A percentile compares a stretch with the other conserved stretches of the same genome.
phyloP scores from a whole-genome alignment of 1,284 basidiomycete species.

The Papiliotrema fonsecae region DNA sequence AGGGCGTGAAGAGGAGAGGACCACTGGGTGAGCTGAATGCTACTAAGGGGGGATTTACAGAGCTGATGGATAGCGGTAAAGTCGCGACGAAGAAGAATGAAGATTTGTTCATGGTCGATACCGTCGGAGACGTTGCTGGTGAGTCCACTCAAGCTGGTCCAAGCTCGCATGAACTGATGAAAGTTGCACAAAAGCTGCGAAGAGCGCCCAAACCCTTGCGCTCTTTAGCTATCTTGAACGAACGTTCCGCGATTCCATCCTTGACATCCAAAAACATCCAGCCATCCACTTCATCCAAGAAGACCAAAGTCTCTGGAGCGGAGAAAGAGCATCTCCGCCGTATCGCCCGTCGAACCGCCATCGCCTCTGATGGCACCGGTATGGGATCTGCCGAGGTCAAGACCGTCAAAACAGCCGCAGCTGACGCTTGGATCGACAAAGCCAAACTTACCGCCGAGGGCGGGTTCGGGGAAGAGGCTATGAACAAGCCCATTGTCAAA shows the following conservation, averaged over 20 bases:
- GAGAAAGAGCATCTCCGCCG: slow-evolving; percentile 71
- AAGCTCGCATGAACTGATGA: not conserved
- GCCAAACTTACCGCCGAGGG: slow-evolving; percentile 10
- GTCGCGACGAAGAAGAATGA: slow-evolving; percentile 53
- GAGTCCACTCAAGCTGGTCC: slow-evolving; percentile 20
- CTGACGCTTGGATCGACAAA: slow-evolving; percentile 61
- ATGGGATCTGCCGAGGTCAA: slow-evolving; percentile 24
- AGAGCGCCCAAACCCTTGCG: slow-evolving; percentile 56
- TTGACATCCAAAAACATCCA: slow-evolving; percentile 55
- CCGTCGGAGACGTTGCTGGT: slow-evolving; percentile 72
- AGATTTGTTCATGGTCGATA: slow-evolving; percentile 74
- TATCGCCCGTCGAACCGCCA: slow-evolving; percentile 65
- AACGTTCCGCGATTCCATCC: slow-evolving; percentile 80
- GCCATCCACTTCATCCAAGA: slow-evolving; percentile 45
- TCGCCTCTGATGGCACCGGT: slow-evolving; percentile 54
- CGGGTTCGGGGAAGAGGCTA: slow-evolving; percentile 37
- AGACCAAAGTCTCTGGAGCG: slow-evolving; percentile 50
- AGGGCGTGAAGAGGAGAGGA: slow-evolving; percentile 68
- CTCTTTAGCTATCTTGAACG: slow-evolving; percentile 72
- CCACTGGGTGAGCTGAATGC: slow-evolving; percentile 59
- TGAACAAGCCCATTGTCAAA: slow-evolving; percentile 30
- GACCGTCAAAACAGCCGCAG: slow-evolving; percentile 56
- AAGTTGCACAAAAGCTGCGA: slow-evolving; percentile 34
- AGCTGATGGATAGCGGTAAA: slow-evolving; percentile 19
- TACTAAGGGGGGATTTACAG: not conserved